These are phyloP conservation scores for Petunia axillaris DNA, from an alignment of 257 asterid genomes.

Conservation along the genomic window DNA sequence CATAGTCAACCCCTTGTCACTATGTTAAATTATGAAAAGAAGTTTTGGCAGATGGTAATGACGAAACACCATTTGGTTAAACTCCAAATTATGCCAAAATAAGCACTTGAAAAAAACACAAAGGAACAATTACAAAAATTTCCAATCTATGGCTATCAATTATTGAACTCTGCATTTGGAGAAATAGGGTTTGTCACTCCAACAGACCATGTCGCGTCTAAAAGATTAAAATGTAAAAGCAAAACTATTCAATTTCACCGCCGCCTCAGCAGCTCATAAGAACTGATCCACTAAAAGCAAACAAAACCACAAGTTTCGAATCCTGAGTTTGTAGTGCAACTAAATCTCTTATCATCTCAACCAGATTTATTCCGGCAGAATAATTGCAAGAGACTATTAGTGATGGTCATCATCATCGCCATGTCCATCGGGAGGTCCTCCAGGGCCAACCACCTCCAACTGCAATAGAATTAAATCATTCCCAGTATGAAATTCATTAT, in stretches of 20 bases:
- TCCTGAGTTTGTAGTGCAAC: slow-evolving; percentile 53
- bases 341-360: slow-evolving; percentile 45
- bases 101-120: not conserved
- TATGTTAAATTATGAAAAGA: not conserved
- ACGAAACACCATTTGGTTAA: not conserved
- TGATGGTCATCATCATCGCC: slow-evolving; percentile 62
- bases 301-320: slow-evolving; percentile 43
- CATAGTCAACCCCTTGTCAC: not conserved
- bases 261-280: slow-evolving; percentile 47
- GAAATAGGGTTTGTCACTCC: slow-evolving; percentile 38
- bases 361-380: slow-evolving; percentile 55
- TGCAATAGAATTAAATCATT: slow-evolving; percentile 35
- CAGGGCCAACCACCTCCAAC: slow-evolving; percentile 90
- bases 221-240: not conserved
- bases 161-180: slow-evolving; percentile 25
- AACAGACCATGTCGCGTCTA: slow-evolving; percentile 34
- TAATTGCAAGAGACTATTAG: slow-evolving; percentile 41
- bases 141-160: not conserved
- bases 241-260: slow-evolving; percentile 31
- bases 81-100: not conserved
- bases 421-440: slow-evolving; percentile 85
- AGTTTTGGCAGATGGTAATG: not conserved
- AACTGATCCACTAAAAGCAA: slow-evolving; percentile 41
- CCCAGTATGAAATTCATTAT: slow-evolving; percentile 1
- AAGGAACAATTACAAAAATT: not conserved